Conservation (phyloP, 768 basidiomycete genomes). For the Termitomyces sp. region DNA sequence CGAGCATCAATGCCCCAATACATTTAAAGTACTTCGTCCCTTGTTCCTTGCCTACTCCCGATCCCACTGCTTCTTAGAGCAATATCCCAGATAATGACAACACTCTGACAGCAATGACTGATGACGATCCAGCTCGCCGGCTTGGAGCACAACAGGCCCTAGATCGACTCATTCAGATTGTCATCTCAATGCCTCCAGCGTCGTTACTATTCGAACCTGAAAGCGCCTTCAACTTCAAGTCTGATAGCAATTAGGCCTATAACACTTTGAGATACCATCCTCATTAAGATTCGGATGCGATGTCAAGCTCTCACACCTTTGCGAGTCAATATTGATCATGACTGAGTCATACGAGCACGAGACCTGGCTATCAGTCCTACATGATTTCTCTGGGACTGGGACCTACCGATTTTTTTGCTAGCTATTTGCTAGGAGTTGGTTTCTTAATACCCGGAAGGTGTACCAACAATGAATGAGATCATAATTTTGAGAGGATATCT, state of each 20-base stretch:
- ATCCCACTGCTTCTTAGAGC: background rate
- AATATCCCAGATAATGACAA: conserved; percentile 3
- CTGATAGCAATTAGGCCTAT: background rate
- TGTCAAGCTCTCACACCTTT: too few relatives aligned
- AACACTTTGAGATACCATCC: background rate
- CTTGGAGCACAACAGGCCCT: conserved; percentile 1
- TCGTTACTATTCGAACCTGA: background rate
- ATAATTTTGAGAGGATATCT: too few relatives aligned
- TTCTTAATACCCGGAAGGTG: too few relatives aligned
- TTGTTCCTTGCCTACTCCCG: background rate
- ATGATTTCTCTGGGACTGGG: too few relatives aligned
- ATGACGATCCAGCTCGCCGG: background rate
- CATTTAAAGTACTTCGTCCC: background rate
- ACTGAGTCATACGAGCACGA: background rate
- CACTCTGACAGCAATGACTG: background rate
- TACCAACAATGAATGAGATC: too few relatives aligned
- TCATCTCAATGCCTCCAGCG: background rate
- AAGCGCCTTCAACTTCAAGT: background rate
- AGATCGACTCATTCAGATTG: background rate
- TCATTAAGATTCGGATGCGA: background rate
- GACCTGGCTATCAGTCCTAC: background rate
- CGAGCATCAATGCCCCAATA: too few relatives aligned
- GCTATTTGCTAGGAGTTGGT: too few relatives aligned
- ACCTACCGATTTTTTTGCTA: too few relatives aligned
- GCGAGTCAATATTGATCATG: too few relatives aligned